A percentile compares a stretch with the other conserved stretches of the same genome.
phyloP scores from a whole-genome alignment of 495 filamentous ascomycete genomes.

The Aspergillus bertholletiae region DNA sequence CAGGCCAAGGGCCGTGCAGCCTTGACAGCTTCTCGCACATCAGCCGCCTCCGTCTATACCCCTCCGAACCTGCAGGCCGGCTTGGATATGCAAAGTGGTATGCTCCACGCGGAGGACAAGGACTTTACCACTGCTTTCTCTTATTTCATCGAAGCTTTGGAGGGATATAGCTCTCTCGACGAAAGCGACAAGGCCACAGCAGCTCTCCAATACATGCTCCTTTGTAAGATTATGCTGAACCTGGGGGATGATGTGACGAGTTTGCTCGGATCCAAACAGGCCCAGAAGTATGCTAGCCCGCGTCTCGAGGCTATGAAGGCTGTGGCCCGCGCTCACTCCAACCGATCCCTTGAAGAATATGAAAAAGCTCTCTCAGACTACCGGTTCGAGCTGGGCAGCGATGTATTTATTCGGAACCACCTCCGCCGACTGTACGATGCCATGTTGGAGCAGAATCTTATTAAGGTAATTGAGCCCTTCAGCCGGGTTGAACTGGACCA shows the following conservation, averaged over 20 bases:
- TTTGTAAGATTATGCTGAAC: constrained; percentile 99
- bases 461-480: constrained; percentile 99
- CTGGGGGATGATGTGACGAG: constrained; percentile 90
- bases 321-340: constrained; percentile 89
- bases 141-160: constrained; percentile 98
- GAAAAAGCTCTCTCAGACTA: constrained; percentile 86
- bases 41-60: constrained; percentile 93
- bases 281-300: constrained; percentile 89
- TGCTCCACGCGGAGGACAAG: constrained; percentile 96
- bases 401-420: constrained; percentile 93
- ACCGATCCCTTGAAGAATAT: constrained; percentile 93
- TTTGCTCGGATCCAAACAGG: constrained; percentile 90
- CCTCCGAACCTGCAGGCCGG: constrained; percentile 93
- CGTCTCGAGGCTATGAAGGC: constrained; percentile 98
- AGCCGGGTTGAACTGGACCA: constrained; percentile 94
- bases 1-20: constrained; percentile 93
- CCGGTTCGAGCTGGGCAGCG: constrained; percentile 85
- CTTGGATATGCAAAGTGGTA: constrained; percentile 97
- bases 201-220: constrained; percentile 97
- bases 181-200: constrained; percentile 80
- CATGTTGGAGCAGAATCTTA: constrained; percentile 97
- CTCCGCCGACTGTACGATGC: constrained; percentile 92
- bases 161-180: constrained; percentile 93
- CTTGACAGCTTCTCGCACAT: constrained; percentile 88
- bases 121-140: constrained; percentile 98